These are phyloP conservation scores for Oryza australiensis DNA, from an alignment of 176 grass and related monocot species.

Conservation along the genomic window DNA sequence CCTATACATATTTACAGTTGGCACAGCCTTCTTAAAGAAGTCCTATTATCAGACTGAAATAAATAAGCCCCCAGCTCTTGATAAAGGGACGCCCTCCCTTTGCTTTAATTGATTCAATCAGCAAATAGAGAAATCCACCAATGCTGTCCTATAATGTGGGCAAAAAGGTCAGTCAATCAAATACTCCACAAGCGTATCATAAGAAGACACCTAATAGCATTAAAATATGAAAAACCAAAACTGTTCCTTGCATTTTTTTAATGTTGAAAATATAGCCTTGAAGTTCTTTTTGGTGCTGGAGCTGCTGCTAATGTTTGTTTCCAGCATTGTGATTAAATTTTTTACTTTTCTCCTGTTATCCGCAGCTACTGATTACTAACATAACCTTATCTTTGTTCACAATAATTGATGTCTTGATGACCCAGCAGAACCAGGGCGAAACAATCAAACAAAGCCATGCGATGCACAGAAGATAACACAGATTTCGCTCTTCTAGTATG, in stretches of 20 bases:
- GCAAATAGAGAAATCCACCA: constrained; percentile 18
- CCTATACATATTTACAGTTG: constrained; percentile 51
- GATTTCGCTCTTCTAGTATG: background rate
- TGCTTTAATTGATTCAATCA: constrained; percentile 23
- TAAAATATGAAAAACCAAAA: background rate
- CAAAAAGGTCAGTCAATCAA: constrained; percentile 24
- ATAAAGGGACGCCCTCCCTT: constrained; percentile 13
- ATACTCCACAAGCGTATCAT: background rate
- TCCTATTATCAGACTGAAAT: constrained; percentile 19
- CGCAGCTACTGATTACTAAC: background rate
- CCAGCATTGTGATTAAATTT: background rate
- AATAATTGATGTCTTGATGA: background rate
- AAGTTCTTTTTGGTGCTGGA: background rate
- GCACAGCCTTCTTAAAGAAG: constrained; percentile 4
- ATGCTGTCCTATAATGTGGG: background rate
- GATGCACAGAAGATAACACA: background rate
- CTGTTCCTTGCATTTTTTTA: background rate
- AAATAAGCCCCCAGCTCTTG: constrained; percentile 7
- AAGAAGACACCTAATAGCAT: background rate
- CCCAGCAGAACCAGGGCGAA: background rate
- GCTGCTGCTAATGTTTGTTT: background rate
- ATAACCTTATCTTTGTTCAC: background rate
- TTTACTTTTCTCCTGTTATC: background rate
- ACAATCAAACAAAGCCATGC: background rate
- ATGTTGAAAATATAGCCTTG: background rate